phyloP scores from a whole-genome alignment of 768 basidiomycete species.

The Hypholoma sublateritium region DNA sequence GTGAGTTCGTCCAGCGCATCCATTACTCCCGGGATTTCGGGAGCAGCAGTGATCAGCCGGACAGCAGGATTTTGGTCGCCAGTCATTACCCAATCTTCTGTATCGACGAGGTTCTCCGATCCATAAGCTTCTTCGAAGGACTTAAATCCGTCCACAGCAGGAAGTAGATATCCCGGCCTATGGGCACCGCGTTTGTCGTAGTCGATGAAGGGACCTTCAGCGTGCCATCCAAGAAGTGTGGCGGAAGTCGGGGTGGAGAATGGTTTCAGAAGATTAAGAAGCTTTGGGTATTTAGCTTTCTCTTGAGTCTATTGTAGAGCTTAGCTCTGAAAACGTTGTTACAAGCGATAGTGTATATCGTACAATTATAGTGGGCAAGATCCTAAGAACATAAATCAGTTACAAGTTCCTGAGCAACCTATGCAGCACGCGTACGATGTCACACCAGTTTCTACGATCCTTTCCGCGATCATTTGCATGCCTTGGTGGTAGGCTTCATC shows the following conservation, averaged over 20 bases:
- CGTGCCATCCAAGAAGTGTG: conserved; percentile 85
- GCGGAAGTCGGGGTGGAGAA: conserved; percentile 65
- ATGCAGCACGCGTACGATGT: conserved; percentile 62
- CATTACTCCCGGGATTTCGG: conserved; percentile 85
- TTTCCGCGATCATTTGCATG: conserved; percentile 67
- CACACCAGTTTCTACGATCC: conserved; percentile 84
- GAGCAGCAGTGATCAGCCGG: conserved; percentile 83
- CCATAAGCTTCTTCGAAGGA: conserved; percentile 80
- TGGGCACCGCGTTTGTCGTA: conserved; percentile 84
- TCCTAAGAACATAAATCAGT: conserved; percentile 30
- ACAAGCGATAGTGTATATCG: conserved; percentile 17
- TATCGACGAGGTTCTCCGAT: conserved; percentile 55
- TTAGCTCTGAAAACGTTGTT: not conserved
- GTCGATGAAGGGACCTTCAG: conserved; percentile 88
- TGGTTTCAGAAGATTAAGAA: conserved; percentile 68
- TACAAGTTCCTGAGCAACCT: not conserved
- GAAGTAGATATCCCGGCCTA: conserved; percentile 59
- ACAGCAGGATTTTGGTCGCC: conserved; percentile 51
- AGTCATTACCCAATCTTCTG: conserved; percentile 68
- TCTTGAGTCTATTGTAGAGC: conserved; percentile 66
- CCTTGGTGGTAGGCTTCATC: conserved; percentile 68
- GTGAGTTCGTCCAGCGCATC: conserved; percentile 57
- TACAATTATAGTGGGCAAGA: conserved; percentile 74
- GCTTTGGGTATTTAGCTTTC: conserved; percentile 67
- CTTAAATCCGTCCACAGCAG: conserved; percentile 60